Conservation (phyloP, 306 rosid genomes). For the Acmispon strigosus region DNA sequence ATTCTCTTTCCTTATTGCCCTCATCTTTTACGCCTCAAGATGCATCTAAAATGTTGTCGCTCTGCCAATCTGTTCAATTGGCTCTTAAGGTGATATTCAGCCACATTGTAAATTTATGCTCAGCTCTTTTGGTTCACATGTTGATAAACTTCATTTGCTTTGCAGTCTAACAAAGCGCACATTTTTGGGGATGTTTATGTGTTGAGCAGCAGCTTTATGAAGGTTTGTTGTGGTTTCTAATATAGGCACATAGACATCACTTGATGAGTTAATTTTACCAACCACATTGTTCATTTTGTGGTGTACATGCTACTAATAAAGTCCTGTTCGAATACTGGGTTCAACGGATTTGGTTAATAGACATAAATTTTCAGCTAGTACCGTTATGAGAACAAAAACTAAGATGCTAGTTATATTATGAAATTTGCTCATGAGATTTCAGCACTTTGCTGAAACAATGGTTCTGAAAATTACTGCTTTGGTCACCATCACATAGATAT, state of each 20-base stretch:
- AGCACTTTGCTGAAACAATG: background rate
- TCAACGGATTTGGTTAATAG: background rate
- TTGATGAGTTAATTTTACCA: constrained; percentile 12
- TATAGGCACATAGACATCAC: constrained; percentile 4
- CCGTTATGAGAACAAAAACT: background rate
- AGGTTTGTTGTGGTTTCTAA: constrained; percentile 44
- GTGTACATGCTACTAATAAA: background rate
- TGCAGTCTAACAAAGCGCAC: constrained; percentile 79
- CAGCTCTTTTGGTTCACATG: background rate
- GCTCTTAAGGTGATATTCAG: constrained; percentile 69
- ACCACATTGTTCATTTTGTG: constrained; percentile 3
- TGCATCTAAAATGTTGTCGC: constrained; percentile 71
- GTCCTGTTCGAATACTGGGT: background rate
- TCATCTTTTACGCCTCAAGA: constrained; percentile 89
- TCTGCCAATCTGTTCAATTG: constrained; percentile 74
- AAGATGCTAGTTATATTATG: background rate
- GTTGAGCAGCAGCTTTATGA: constrained; percentile 71
- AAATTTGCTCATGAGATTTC: background rate
- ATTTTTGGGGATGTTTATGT: constrained; percentile 79
- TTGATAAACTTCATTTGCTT: constrained; percentile 24
- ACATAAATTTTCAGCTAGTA: background rate
- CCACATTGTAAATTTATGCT: constrained; percentile 16
- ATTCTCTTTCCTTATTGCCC: constrained; percentile 81
- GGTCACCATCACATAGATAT: constrained; percentile 4
- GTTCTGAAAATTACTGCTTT: background rate